Evolutionary conservation across 768 basidiomycete species (phyloP).

Genomic region (Tricholoma terreum): DNA sequence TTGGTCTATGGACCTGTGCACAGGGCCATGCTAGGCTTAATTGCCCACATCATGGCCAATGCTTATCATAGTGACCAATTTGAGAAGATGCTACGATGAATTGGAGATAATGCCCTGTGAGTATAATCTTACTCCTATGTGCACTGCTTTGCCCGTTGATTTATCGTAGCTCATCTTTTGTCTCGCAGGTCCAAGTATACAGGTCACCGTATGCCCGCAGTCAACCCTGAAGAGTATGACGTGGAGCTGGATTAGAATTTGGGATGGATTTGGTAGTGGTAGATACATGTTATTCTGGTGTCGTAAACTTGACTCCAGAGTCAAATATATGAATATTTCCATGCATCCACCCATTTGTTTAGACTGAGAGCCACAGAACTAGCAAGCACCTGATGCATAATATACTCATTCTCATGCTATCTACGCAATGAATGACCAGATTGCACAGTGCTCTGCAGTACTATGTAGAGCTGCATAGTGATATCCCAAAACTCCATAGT

Average conservation of each 20-base stretch:
- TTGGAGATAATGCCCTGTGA: not conserved
- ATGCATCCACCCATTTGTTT: no score
- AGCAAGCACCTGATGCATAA: no score
- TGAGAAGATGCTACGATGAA: not conserved
- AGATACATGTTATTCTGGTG: no score
- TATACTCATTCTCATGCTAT: no score
- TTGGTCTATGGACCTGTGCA: not conserved
- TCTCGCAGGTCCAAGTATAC: not conserved
- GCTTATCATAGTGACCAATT: not conserved
- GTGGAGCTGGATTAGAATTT: not conserved
- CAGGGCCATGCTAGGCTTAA: not conserved
- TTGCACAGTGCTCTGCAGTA: no score
- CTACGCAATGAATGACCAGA: no score
- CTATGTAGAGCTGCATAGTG: no score
- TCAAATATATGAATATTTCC: no score
- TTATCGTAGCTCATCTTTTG: not conserved
- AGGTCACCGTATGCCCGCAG: not conserved
- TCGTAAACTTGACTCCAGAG: no score
- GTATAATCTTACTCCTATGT: not conserved
- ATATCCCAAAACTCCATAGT: not conserved
- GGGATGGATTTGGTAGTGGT: no score
- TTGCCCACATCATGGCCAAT: not conserved
- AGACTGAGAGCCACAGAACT: no score
- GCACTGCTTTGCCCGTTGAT: not conserved
- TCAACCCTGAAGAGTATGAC: not conserved